Evolutionary conservation across 805 yeast genomes (phyloP).

Genomic region (Saccharomycopsis sp.): DNA sequence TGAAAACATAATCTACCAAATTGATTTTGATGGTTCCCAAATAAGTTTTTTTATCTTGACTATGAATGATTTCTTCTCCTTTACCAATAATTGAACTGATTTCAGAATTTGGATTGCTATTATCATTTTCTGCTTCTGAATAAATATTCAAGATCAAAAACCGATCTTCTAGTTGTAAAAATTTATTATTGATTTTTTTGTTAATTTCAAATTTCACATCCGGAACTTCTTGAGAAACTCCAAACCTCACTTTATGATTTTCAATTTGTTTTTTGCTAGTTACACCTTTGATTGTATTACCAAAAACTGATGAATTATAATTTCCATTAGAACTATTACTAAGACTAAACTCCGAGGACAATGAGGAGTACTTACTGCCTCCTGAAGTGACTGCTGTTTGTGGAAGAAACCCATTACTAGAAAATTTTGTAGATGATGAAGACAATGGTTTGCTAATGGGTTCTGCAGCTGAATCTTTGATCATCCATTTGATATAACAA

Average conservation of each 20-base stretch:
- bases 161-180: slow-evolving; percentile 27
- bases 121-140: slow-evolving; percentile 26
- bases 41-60: slow-evolving; percentile 29
- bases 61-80: slow-evolving; percentile 15
- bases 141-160: slow-evolving; percentile 33
- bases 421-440: slow-evolving; percentile 1
- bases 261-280: slow-evolving; percentile 36
- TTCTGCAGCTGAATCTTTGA: slow-evolving; percentile 38
- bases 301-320: slow-evolving; percentile 10
- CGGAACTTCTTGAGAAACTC: slow-evolving; percentile 26
- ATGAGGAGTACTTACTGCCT: not conserved
- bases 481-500: slow-evolving; percentile 53
- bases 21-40: slow-evolving; percentile 64
- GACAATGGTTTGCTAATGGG: slow-evolving; percentile 10
- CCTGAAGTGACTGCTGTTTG: too few relatives aligned
- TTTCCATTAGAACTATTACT: slow-evolving; percentile 1
- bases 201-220: slow-evolving; percentile 12
- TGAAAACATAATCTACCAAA: slow-evolving; percentile 52
- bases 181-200: slow-evolving; percentile 31
- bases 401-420: not conserved
- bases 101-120: slow-evolving; percentile 1
- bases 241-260: slow-evolving; percentile 42
- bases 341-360: slow-evolving; percentile 9
- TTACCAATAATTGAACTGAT: slow-evolving; percentile 6
- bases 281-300: slow-evolving; percentile 22